Evolutionary conservation across 106 monocot species (phyloP).

Genomic region (Acorus gramineus): DNA sequence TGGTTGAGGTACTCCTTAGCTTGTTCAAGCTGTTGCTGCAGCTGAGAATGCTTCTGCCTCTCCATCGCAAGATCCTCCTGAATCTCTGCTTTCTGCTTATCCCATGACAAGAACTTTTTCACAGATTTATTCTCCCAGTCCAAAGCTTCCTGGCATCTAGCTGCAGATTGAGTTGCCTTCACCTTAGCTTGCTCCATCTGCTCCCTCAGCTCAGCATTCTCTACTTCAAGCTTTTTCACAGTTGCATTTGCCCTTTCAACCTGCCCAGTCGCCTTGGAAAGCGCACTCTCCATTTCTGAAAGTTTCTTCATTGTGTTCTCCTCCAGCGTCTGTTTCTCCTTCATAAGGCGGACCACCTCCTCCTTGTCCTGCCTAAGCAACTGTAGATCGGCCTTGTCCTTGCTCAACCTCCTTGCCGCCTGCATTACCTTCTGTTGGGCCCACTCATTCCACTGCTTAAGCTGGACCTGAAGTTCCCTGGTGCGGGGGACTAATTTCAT

Average conservation of each 20-base stretch:
- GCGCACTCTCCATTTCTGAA: conserved; percentile 68
- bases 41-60: conserved; percentile 33
- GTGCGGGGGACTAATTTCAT: conserved; percentile 37
- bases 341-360: conserved; percentile 57
- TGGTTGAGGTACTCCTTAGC: conserved; percentile 43
- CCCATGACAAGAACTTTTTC: conserved; percentile 62
- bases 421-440: conserved; percentile 86
- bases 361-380: conserved; percentile 63
- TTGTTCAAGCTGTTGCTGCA: conserved; percentile 46
- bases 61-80: conserved; percentile 57
- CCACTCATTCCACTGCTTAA: conserved; percentile 84
- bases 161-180: conserved; percentile 53
- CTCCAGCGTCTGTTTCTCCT: conserved; percentile 65
- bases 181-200: conserved; percentile 76
- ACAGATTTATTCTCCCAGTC: conserved; percentile 41
- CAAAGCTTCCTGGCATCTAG: conserved; percentile 48
- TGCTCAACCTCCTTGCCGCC: conserved; percentile 52
- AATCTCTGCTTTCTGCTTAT: conserved; percentile 37
- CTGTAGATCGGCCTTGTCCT: conserved; percentile 70
- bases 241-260: conserved; percentile 43
- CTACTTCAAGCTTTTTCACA: conserved; percentile 35
- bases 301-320: conserved; percentile 68
- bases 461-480: conserved; percentile 44
- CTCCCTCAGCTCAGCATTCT: conserved; percentile 57
- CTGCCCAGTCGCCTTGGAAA: conserved; percentile 51